A percentile compares a stretch with the other conserved stretches of the same genome.
phyloP scores from a whole-genome alignment of 129 eudicot species.

The Dittrichia graveolens region DNA sequence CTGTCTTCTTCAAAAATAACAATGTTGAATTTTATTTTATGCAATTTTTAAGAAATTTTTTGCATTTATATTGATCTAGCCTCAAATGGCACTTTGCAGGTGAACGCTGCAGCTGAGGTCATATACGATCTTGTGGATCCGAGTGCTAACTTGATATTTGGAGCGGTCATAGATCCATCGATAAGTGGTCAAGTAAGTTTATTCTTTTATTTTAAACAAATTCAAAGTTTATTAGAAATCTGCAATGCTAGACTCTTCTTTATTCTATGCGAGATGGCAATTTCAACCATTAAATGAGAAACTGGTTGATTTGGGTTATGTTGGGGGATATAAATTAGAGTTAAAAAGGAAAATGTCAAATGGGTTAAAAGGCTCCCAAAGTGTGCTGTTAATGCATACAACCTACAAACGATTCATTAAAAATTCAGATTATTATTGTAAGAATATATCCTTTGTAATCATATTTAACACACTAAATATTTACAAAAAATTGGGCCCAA shows the following conservation, averaged over 20 bases:
- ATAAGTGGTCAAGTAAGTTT: slow-evolving; percentile 83
- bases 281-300: not conserved
- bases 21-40: not conserved
- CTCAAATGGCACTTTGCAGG: slow-evolving; percentile 50
- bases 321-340: not conserved
- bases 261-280: not conserved
- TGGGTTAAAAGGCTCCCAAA: not conserved
- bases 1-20: not conserved
- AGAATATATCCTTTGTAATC: not conserved
- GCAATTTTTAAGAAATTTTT: not conserved
- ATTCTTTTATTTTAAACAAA: not conserved
- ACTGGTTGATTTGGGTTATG: not conserved
- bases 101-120: slow-evolving; percentile 96
- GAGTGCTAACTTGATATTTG: slow-evolving; percentile 89
- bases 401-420: not conserved
- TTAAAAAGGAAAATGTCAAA: not conserved
- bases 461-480: not conserved
- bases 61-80: slow-evolving; percentile 24
- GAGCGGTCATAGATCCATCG: slow-evolving; percentile 87
- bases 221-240: not conserved
- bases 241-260: not conserved
- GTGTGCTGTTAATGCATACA: not conserved
- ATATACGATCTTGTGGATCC: slow-evolving; percentile 97
- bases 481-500: not conserved
- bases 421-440: not conserved